Base-by-base conservation (phyloP, 192 early-diverging fungal species). In the Podila horticola region DNA sequence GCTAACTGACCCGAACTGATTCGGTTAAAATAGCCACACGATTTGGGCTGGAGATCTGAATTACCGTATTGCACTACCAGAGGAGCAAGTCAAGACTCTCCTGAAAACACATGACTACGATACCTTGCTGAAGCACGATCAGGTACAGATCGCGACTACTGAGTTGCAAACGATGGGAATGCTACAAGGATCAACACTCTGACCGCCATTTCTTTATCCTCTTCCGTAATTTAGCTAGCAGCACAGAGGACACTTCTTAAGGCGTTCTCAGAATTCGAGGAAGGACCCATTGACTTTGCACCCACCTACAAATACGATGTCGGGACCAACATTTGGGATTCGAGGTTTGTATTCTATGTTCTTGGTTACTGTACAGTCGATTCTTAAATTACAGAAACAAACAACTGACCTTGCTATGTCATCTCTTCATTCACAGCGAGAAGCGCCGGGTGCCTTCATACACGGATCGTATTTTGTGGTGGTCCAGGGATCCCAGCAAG, bases 21-120 rank as follows among this genome's bases (percentile, higher is more conserved):
- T 34, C 0, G 3, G 0, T 51, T 12, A 13, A 9, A n/a, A 5
- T 55, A 92, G 92, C 66, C 91, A 94, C 77, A 84, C 95, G 28
- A 87, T 99, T 57, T 99, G 95, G 93, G 77, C 97, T 19, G 98
- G 98, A 30, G 98, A 99, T 77, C 76, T 99, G 64, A 99, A 99
- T 79, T 98, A 99, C 83, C 90, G 98, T 5, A 84, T 99, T 36
- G 75, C 58, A 3, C 67, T 96, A 0, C 79, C 90, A 7, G 90
- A 93, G 59, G 79, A 82, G 10, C 89, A 89, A 9, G 88, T 94
- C 49, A 91, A 91, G 65, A 69, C 71, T 8, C 50, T 84, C 1
- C 41, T 96, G 4, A 86, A 82, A 17, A 83, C 85, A 17, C 85
- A 88, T 8, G 77, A 96, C 48, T 76, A 91, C 30, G 83, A 87